Percentiles rank a stretch among this genome's conserved stretches.
These are phyloP conservation scores for Torulaspora microellipsoides DNA, from an alignment of 805 yeast species.

Conservation along the genomic window DNA sequence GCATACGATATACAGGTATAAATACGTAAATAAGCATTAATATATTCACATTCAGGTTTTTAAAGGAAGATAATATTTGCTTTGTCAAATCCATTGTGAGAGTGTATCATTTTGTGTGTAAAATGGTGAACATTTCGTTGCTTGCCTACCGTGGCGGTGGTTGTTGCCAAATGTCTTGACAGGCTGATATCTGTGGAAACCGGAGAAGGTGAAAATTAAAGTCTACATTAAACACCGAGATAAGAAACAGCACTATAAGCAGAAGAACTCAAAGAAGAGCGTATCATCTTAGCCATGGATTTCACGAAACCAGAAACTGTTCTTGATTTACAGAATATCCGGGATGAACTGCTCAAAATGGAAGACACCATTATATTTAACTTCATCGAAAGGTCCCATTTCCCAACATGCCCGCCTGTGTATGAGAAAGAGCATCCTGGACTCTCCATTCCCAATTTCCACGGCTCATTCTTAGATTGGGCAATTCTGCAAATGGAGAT, in stretches of 20 bases:
- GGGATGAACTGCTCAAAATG: constrained; percentile 83
- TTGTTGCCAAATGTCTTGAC: too few species aligned
- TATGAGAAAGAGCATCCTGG: constrained; percentile 50
- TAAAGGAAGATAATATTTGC: too few species aligned
- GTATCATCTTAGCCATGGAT: constrained; percentile 51
- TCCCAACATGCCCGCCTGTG: constrained; percentile 67
- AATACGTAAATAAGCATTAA: too few species aligned
- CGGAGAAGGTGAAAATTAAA: too few species aligned
- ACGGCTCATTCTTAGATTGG: constrained; percentile 88
- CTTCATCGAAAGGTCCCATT: constrained; percentile 90
- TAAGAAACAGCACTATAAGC: background rate
- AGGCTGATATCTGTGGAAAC: too few species aligned
- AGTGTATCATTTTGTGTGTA: too few species aligned
- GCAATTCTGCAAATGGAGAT: constrained; percentile 69
- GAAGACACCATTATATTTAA: constrained; percentile 94
- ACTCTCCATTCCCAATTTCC: constrained; percentile 58
- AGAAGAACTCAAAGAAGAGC: background rate
- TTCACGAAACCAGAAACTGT: constrained; percentile 80
- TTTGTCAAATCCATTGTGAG: too few species aligned
- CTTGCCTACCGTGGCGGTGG: too few species aligned
- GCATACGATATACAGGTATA: too few species aligned
- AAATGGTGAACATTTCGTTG: too few species aligned
- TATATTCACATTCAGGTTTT: too few species aligned
- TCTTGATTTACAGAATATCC: constrained; percentile 72
- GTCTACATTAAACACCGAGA: too few species aligned